These are phyloP conservation scores for Yamadazyma phyllophila DNA, from an alignment of 805 yeast genomes.

Conservation along the genomic window DNA sequence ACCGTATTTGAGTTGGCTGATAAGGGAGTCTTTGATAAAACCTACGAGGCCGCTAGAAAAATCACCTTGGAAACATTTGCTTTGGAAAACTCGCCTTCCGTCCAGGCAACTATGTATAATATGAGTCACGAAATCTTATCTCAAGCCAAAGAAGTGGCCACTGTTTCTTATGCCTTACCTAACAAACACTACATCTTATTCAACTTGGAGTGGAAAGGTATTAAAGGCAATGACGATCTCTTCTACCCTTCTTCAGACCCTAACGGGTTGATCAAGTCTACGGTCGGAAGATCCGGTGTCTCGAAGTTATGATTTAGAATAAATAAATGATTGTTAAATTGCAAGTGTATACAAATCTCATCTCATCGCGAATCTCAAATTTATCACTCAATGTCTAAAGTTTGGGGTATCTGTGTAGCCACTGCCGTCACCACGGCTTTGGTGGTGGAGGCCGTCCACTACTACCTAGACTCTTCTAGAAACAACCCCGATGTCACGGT, in stretches of 20 bases:
- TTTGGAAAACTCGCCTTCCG: constrained; percentile 84
- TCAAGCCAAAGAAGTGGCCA: constrained; percentile 52
- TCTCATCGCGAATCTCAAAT: constrained; percentile 11
- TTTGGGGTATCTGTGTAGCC: constrained; percentile 15
- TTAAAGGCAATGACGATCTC: constrained; percentile 74
- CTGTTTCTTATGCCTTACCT: constrained; percentile 76
- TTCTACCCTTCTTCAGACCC: constrained; percentile 92
- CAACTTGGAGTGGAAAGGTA: constrained; percentile 82
- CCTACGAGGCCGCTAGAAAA: constrained; percentile 60
- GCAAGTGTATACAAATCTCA: not conserved
- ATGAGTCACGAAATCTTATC: constrained; percentile 75
- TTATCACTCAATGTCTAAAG: constrained; percentile 11
- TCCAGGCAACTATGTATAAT: constrained; percentile 95
- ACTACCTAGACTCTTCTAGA: constrained; percentile 12
- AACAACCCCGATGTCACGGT: not conserved
- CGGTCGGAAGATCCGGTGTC: constrained; percentile 63
- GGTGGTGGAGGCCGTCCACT: constrained; percentile 37
- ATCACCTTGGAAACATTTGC: constrained; percentile 79
- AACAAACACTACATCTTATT: constrained; percentile 87
- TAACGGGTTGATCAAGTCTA: constrained; percentile 85
- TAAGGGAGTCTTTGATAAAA: constrained; percentile 61
- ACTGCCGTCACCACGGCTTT: constrained; percentile 27
- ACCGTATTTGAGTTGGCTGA: constrained; percentile 52
- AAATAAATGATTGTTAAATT: not conserved
- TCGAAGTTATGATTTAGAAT: constrained; percentile 45